Percentiles rank a stretch among this genome's conserved stretches.
These are phyloP conservation scores for Margaritispora aquatica DNA, from an alignment of 495 filamentous ascomycete genomes.

Conservation along the genomic window DNA sequence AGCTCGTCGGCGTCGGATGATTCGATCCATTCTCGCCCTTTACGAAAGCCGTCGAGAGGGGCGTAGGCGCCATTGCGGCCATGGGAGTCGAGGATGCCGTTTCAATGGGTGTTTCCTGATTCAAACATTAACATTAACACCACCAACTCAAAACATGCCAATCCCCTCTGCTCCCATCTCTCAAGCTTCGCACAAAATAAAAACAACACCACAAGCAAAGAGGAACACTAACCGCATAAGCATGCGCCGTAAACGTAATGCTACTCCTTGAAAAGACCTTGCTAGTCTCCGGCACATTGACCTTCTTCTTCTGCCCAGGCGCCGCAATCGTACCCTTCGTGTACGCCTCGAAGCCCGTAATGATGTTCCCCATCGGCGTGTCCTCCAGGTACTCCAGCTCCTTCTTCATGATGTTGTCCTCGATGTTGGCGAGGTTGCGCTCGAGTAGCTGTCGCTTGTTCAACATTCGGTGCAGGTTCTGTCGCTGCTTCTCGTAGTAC, in stretches of 20 bases:
- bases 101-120: constrained; percentile 15
- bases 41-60: constrained; percentile 36
- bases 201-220: neutral
- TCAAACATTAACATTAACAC: too few relatives aligned
- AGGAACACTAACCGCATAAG: constrained; percentile 32
- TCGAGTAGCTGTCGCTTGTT: constrained; percentile 36
- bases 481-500: constrained; percentile 44
- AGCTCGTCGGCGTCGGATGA: constrained; percentile 35
- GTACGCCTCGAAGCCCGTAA: constrained; percentile 95
- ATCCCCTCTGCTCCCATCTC: too few relatives aligned
- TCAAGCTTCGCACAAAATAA: too few relatives aligned
- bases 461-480: constrained; percentile 42
- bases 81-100: constrained; percentile 20
- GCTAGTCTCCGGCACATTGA: constrained; percentile 43
- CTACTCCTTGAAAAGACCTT: constrained; percentile 56
- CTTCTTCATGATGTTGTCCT: constrained; percentile 78
- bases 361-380: constrained; percentile 87
- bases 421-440: constrained; percentile 36
- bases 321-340: constrained; percentile 66
- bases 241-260: constrained; percentile 47
- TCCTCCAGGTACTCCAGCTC: constrained; percentile 89
- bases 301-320: constrained; percentile 39
- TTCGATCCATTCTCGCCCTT: constrained; percentile 31
- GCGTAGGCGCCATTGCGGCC: constrained; percentile 35
- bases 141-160: too few relatives aligned